Base-by-base conservation (phyloP, 371 early-diverging fungal species). In the Encephalitozoon intestinalis region DNA sequence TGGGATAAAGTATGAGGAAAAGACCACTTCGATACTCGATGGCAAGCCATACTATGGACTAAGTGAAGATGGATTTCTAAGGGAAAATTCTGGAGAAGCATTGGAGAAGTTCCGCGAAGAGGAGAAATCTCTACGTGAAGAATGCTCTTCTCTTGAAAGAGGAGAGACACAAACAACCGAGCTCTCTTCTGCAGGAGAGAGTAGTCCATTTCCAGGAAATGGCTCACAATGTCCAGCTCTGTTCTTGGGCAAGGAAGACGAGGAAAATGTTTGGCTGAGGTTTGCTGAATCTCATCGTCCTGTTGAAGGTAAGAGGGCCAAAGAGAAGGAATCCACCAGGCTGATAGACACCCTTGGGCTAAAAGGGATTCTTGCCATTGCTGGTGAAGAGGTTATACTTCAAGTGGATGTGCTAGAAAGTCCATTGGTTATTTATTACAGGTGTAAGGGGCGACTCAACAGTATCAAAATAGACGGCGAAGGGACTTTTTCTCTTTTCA, bases 391-490 rank as follows among this genome's bases (percentile, higher is more conserved):
- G 39, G 25, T 69, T n/a, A 4, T 51, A 37, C 54, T 69, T 34
- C 37, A 43, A 18, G 53, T 69, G 6, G 70, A 69, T n/a, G 15
- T 69, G 6, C 41, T 69, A 18, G 70, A 69, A 31, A 9, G 40
- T 31, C 40, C 50, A 52, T 37, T 43, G 26, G 18, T 34, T 28
- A 53, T 69, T 51, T 37, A 69, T 40, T 69, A 49, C 28, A 51
- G 23, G 3, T 37, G 39, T 23, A 49, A 51, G 5, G 43, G 43
- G 4, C 9, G 39, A 15, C 51, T 52, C 25, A 51, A 30, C 37
- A 69, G 41, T 15, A 34, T 34, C n/a, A 28, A 11, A 21, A 18
- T 69, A 1, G 51, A 50, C 34, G 30, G 4, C n/a, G 70, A 69
- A 53, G 53, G 54, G 8, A 53, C 43, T 3, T 66, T 39, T 66